Evolutionary conservation across 371 early-diverging fungal species (phyloP), one percentile per base, ranked within the genome.

Genomic region (Syncephalis fuscata): DNA sequence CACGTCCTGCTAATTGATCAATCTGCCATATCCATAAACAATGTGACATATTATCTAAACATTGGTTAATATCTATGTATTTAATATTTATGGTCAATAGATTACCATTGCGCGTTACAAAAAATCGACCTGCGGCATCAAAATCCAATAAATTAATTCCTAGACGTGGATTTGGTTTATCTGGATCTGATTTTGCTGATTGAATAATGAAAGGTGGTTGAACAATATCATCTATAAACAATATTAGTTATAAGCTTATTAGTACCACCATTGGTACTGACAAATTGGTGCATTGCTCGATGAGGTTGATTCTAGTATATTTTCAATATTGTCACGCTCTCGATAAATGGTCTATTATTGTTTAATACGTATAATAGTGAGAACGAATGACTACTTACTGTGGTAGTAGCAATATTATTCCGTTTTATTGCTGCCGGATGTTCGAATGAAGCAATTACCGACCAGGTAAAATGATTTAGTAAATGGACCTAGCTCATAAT

Each of bases 11-110:
- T 19, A 78, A 47, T 0, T 54, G 47, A 5, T 49, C 46, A 10
- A 75, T 41, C 52, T 73, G 63, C 80, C 79, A 79, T 15, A 80
- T 59, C 75, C 79, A 82, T 10, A 77, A 62, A 0, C 59, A 54
- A 36, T 55, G 70, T 1, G 82, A 78, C 68, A 74, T 77, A 48
- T 60, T 65, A 53, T 82, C 76, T 75, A 51, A 11, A 21, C 17
- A 46, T 19, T n/a, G n/a, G 32, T 11, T 7, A 32, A 32, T 32
- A 32, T 32, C 32, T 7, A 46, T 39, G 24, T 43, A 14, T 3
- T 25, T 38, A 26, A 11, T 16, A 9, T 26, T 11, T 27, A 19
- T 5, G 48, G 15, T n/a, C 23, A 54, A 50, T 0, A 70, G 41
- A 4, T 5, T 41, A 41, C 41, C 41, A 41, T 41, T 41, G 41